Conservation (phyloP, 176 grass and related monocot genomes). For the Tillandsia fasciculata region DNA sequence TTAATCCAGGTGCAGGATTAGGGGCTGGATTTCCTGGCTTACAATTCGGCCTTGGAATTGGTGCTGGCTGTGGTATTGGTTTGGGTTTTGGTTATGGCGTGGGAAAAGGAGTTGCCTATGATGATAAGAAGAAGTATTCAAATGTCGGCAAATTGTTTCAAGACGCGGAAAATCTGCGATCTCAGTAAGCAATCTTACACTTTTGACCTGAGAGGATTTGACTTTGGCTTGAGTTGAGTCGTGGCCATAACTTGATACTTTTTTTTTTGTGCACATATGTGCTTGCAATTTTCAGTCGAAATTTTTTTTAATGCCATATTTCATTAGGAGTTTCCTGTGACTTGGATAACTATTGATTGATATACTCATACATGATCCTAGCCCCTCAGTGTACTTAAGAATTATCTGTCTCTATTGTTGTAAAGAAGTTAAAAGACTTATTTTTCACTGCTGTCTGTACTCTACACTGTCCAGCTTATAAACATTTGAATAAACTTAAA, state of each 20-base stretch:
- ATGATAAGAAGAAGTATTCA: constrained; percentile 42
- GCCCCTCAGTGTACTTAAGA: no score
- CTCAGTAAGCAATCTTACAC: constrained; percentile 39
- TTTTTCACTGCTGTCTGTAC: no score
- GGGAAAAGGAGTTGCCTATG: constrained; percentile 62
- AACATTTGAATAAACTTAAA: no score
- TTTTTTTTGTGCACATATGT: neutral
- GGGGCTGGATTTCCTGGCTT: constrained; percentile 79
- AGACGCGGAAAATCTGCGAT: constrained; percentile 31
- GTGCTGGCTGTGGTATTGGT: constrained; percentile 72
- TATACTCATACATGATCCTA: neutral
- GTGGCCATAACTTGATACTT: neutral
- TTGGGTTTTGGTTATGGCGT: constrained; percentile 73
- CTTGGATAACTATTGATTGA: neutral
- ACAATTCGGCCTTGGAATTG: constrained; percentile 59
- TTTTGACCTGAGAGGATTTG: constrained; percentile 13
- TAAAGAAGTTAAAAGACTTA: no score
- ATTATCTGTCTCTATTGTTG: no score
- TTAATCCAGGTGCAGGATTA: constrained; percentile 51
- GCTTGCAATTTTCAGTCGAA: neutral
- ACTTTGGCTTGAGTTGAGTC: neutral
- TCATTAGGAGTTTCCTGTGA: neutral
- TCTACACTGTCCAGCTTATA: no score
- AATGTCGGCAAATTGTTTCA: constrained; percentile 80
- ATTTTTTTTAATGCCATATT: neutral